Conservation (phyloP, 495 filamentous ascomycete genomes). For the Daldinia caldariorum region DNA sequence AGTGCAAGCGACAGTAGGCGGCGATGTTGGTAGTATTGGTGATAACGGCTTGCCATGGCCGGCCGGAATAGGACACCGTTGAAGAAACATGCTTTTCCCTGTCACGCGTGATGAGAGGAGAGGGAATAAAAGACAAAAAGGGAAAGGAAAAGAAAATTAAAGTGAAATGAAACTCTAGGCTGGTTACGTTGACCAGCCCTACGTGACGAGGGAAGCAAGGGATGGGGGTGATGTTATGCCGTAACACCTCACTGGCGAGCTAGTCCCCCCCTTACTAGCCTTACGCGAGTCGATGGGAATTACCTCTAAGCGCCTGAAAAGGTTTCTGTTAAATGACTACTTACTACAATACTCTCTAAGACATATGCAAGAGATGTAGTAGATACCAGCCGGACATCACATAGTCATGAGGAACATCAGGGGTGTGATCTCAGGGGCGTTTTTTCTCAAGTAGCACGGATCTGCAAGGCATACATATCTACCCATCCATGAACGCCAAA, state of each 20-base stretch:
- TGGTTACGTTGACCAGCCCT: not conserved
- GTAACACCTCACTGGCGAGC: conserved; percentile 6
- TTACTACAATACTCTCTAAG: not conserved
- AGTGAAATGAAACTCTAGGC: not conserved
- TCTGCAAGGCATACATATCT: not conserved
- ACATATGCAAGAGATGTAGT: not conserved
- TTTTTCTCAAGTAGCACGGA: not conserved
- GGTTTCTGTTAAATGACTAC: not conserved
- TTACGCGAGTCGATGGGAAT: not conserved
- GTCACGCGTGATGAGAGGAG: not conserved
- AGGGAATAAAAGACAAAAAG: not conserved
- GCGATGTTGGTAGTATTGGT: not conserved
- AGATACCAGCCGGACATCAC: not conserved
- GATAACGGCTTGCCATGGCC: not conserved
- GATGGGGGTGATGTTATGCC: not conserved
- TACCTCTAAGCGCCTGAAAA: not conserved
- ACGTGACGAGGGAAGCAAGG: not conserved
- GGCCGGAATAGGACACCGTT: not conserved
- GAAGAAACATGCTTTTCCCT: not conserved
- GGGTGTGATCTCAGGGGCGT: not conserved
- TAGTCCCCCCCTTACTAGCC: conserved; percentile 2
- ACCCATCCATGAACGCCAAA: not conserved
- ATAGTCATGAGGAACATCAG: not conserved
- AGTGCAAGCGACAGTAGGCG: not conserved
- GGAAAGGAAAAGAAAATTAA: not conserved